phyloP scores from a whole-genome alignment of 257 asterid species.

The Salvia hispanica region DNA sequence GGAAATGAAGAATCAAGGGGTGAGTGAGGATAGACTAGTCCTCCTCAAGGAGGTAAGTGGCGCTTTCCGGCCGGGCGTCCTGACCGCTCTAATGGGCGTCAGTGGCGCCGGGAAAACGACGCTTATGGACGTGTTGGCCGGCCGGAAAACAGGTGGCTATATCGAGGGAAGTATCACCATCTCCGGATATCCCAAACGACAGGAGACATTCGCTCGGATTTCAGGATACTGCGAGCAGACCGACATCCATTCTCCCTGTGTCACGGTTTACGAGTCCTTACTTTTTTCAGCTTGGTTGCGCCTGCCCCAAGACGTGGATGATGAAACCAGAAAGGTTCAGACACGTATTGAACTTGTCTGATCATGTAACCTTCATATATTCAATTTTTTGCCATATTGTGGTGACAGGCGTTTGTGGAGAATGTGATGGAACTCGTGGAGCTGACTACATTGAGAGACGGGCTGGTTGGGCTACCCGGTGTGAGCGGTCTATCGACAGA shows the following conservation, averaged over 20 bases:
- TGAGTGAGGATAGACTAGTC: conserved; percentile 44
- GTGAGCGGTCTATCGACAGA: conserved; percentile 64
- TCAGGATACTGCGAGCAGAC: conserved; percentile 73
- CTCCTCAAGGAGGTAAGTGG: conserved; percentile 65
- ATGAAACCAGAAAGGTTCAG: conserved; percentile 43
- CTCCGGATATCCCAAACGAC: conserved; percentile 64
- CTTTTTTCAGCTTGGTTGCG: conserved; percentile 71
- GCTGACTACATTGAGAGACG: conserved; percentile 48
- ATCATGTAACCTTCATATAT: no score
- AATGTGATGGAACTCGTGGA: conserved; percentile 70
- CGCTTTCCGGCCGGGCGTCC: conserved; percentile 66
- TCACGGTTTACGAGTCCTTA: conserved; percentile 59
- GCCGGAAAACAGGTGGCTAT: conserved; percentile 70
- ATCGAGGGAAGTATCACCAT: conserved; percentile 59
- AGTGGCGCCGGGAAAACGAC: conserved; percentile 81
- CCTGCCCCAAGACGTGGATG: conserved; percentile 48
- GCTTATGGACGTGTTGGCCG: conserved; percentile 70
- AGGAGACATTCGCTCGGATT: conserved; percentile 67
- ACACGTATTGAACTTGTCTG: no score
- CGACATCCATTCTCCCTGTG: conserved; percentile 65
- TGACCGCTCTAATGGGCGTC: conserved; percentile 74
- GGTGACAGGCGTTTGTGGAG: conserved; percentile 46
- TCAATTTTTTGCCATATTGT: no score
- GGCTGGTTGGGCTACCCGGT: conserved; percentile 63
- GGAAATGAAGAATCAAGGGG: conserved; percentile 52